Evolutionary conservation across 1,284 basidiomycete genomes (phyloP), one percentile per base, ranked within the genome.

Genomic region (Schizopora paradoxa): DNA sequence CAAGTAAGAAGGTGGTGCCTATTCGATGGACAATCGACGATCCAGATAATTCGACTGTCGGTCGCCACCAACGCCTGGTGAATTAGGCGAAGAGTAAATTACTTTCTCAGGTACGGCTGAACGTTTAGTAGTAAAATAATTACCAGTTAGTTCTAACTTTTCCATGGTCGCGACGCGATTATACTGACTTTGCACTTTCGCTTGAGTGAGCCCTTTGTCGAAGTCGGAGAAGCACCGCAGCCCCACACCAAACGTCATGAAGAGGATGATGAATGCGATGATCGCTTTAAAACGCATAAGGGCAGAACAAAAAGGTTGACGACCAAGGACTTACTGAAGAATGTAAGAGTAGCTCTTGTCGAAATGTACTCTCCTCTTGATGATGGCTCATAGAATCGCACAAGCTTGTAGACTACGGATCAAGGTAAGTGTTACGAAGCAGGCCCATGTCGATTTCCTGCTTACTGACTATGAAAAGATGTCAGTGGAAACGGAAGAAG

Each of bases 171-270:
- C 33, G 23, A 50, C 48, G 56, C 53, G 54, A 47, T 40, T 40
- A 41, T 42, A 73, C 84, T 76, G 66, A 88, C 86, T 78, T 56
- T 80, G 74, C 51, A 75, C 70, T 69, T 90, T 90, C 41, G 86
- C 81, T 19, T 70, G 64, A 38, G 70, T 66, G 21, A 90, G 66
- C 21, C 87, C 86, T 60, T 78, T 79, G 63, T 85, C 81, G 57
- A 90, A 90, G 65, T 90, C 86, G 38, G 73, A 61, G 65, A 87
- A 85, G 59, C 87, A 90, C 41, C 82, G 78, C 11, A 89, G 60
- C 26, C 87, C 87, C 22, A 90, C 74, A 7, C 67, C 73, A 56
- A 90, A 87, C 8, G 85, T 86, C 8, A 69, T 63, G 51, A 88
- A 75, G 18, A 90, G 61, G 37, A 90, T 67, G 14, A 89, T 45